Percentiles rank a stretch among this genome's conserved stretches.
Conservation (phyloP, 1,139 yeast species). For the Hemisphaericaspora xylofermentans region DNA sequence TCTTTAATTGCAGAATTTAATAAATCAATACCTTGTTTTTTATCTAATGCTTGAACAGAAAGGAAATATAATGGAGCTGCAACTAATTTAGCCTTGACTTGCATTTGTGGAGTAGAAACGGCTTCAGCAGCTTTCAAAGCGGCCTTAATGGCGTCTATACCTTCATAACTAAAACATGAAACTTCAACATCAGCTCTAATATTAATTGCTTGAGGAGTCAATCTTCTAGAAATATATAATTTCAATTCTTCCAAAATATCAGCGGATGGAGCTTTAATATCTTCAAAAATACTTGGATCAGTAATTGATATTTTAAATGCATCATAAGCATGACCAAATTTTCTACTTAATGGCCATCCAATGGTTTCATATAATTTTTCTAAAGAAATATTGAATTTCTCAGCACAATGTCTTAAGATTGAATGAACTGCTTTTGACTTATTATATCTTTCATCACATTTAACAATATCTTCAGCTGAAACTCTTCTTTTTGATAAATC, state of each 20-base stretch:
- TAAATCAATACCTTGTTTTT: constrained; percentile 78
- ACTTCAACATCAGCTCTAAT: constrained; percentile 98
- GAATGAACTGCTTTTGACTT: constrained; percentile 97
- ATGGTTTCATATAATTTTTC: constrained; percentile 82
- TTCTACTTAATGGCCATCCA: constrained; percentile 97
- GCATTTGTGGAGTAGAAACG: constrained; percentile 77
- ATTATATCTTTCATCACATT: constrained; percentile 97
- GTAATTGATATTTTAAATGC: constrained; percentile 96
- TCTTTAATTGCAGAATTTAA: constrained; percentile 77
- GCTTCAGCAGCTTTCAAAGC: constrained; percentile 88
- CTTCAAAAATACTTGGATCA: constrained; percentile 85
- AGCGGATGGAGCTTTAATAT: constrained; percentile 65
- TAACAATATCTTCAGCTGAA: constrained; percentile 94
- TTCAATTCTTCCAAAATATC: constrained; percentile 80
- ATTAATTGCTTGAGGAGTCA: constrained; percentile 97
- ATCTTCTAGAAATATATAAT: constrained; percentile 83
- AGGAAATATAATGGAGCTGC: constrained; percentile 97
- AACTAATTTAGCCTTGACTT: constrained; percentile 87
- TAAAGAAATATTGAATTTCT: constrained; percentile 84
- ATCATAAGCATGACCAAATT: constrained; percentile 95
- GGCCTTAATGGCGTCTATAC: constrained; percentile 92
- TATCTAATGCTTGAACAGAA: constrained; percentile 90
- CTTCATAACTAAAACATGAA: constrained; percentile 95
- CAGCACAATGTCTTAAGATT: constrained; percentile 96
- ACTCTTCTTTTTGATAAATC: constrained; percentile 98